Base-by-base conservation (phyloP, 441 rosid species). In the Iberis amara region DNA sequence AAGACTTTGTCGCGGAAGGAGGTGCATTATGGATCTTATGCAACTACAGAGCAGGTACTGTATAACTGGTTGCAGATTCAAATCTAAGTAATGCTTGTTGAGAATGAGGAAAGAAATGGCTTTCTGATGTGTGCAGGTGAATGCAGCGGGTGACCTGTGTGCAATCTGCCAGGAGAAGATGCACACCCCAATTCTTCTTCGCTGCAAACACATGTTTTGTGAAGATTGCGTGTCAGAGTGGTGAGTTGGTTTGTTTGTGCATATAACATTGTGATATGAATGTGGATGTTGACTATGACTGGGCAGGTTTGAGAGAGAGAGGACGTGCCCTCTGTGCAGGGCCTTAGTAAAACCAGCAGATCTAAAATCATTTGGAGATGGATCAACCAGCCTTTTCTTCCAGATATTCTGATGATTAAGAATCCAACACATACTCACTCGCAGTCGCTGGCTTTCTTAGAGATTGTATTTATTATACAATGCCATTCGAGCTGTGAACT, bases 161-260 rank as follows among this genome's bases (percentile, higher is more conserved):
- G 83, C 88, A 46, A 81, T 81, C 13, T 81, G 83, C 67, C 88
- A 79, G 73, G 85, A 79, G 69, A 81, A 77, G 78, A 81, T 81
- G 76, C 78, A 76, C 31, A 55, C 73, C 27, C 88, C 88, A 8
- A 51, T 79, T 37, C 57, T 81, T 42, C 73, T 81, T 39, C 69
- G 75, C 2, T 79, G 88, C 57, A 77, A 75, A 55, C 88, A 79
- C 68, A 75, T 81, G 47, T 81, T 81, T 51, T 81, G 88, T 24
- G 88, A 81, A 65, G 84, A 78, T 47, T 76, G 88, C 57, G 84
- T 75, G 35, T 76, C 82, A 8, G 88, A 81, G 47, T 81, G 84
- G 84, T 85, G 62, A 73, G 78, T 11, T 45, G 59, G 59, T 50
- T 39, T 65, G 37, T 18, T 18, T 3, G 30, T 51, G 54, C 48